phyloP scores from a whole-genome alignment of 352 stramenopile species.

The Globisporangium cederbergense region DNA sequence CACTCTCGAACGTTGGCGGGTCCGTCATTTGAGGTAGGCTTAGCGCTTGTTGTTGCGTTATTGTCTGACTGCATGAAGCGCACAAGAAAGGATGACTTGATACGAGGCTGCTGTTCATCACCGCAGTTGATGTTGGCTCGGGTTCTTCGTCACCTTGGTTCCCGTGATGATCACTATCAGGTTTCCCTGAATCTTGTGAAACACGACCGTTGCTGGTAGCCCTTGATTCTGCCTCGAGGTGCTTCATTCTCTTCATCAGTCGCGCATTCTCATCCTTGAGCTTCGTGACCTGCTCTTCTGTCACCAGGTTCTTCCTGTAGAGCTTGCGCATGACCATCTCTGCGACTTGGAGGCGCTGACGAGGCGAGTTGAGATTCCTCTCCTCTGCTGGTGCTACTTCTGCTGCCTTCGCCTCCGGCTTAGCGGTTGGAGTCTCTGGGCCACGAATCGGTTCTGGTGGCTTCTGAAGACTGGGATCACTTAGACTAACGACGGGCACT shows the following conservation, averaged over 20 bases:
- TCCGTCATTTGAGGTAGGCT: neutral
- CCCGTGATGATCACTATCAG: neutral
- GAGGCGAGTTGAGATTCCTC: slow-evolving; percentile 32
- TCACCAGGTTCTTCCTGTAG: slow-evolving; percentile 47
- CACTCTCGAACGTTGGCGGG: slow-evolving; percentile 23
- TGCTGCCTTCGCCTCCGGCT: neutral
- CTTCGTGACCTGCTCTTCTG: slow-evolving; percentile 27
- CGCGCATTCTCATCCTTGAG: slow-evolving; percentile 26
- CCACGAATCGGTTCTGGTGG: neutral
- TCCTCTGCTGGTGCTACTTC: neutral
- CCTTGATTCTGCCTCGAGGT: slow-evolving; percentile 11
- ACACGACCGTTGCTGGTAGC: neutral
- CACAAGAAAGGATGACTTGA: neutral
- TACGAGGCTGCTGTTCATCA: neutral
- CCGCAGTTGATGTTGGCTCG: neutral
- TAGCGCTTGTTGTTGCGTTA: neutral
- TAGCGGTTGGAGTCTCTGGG: neutral
- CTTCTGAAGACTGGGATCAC: neutral
- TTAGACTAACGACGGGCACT: neutral
- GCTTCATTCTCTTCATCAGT: slow-evolving; percentile 18
- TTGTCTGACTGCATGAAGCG: neutral
- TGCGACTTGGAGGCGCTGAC: slow-evolving; percentile 41
- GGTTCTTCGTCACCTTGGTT: slow-evolving; percentile 3
- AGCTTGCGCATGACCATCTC: slow-evolving; percentile 65
- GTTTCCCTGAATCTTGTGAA: neutral